Evolutionary conservation across 495 filamentous ascomycete species (phyloP), one percentile per base, ranked within the genome.

Genomic region (Neurospora sp.): DNA sequence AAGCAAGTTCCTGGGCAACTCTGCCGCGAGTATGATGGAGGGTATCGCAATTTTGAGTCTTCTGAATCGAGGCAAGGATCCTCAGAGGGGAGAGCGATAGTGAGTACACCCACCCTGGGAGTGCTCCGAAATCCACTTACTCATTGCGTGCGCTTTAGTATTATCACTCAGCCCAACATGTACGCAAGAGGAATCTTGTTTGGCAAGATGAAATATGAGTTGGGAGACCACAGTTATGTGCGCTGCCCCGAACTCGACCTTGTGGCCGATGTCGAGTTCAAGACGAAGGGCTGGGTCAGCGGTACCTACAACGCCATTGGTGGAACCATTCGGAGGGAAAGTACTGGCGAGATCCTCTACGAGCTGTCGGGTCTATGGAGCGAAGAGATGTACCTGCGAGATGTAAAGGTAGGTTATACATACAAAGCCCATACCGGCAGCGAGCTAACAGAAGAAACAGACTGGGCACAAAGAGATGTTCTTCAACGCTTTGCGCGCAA

Each of bases 141-240:
- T 76, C 14, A 78, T 40, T 14, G 27, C 12, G 14, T 18, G 9
- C 10, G 31, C 18, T 53, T 71, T 5, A 95, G 92, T 81, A 91
- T 95, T 76, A 80, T 98, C 70, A 98, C 96, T 0, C 96, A 99
- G 79, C 96, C 96, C 8, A 99, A 99, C 81, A 99, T 99, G 94
- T 99, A 99, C 81, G 96, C 95, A 42, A 89, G 96, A 72, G 96
- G 96, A 35, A 98, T 99, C 72, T 84, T 99, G 14, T 98, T 99
- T 78, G 96, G 96, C 27, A 98, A 97, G 82, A 98, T 99, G 96
- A 98, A 97, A 82, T 99, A 98, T 82, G 96, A 99, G 83, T 88
- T 99, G 22, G 96, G 96, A 44, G 96, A 99, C 80, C 94, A 97
- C 83, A 96, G 94, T 82, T 93, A 91, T 76, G 92, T 98, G n/a